phyloP scores from a whole-genome alignment of 2,329 filamentous ascomycete genomes.

The Ophidiomyces ophidiicola region DNA sequence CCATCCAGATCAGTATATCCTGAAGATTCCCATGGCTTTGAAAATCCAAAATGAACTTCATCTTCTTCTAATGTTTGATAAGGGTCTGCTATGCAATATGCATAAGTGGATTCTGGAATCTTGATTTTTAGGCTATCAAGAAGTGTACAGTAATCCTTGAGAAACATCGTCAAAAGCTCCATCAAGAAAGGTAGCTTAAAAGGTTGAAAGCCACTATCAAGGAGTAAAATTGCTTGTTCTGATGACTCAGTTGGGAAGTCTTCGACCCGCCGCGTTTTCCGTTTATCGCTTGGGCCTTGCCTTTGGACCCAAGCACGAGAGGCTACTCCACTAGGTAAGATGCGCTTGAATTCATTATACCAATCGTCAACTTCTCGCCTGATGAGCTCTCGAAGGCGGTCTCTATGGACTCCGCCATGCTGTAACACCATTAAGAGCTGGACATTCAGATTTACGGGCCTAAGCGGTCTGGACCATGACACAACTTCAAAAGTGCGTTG shows the following conservation, averaged over 20 bases:
- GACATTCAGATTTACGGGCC: constrained; percentile 39
- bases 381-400: constrained; percentile 34
- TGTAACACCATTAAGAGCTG: constrained; percentile 46
- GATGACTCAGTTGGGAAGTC: constrained; percentile 26
- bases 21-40: constrained; percentile 32
- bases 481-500: constrained; percentile 48
- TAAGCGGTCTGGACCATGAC: constrained; percentile 35
- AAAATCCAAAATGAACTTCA: constrained; percentile 46
- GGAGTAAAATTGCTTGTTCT: constrained; percentile 28
- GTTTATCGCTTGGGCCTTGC: constrained; percentile 1
- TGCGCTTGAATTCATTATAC: constrained; percentile 26
- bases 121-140: constrained; percentile 39
- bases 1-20: constrained; percentile 35
- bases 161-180: constrained; percentile 27
- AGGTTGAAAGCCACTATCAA: constrained; percentile 39
- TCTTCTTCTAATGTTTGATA: constrained; percentile 39
- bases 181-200: constrained; percentile 32
- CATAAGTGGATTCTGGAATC: constrained; percentile 41
- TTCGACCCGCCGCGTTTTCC: constrained; percentile 21
- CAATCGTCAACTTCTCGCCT: constrained; percentile 26
- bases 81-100: constrained; percentile 48
- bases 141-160: constrained; percentile 32
- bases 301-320: constrained; percentile 22
- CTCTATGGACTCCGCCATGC: constrained; percentile 37
- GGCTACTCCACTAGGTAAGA: constrained; percentile 28